These are phyloP conservation scores for Debaryomyces tyrocola DNA, from an alignment of 805 yeast species.

Conservation along the genomic window DNA sequence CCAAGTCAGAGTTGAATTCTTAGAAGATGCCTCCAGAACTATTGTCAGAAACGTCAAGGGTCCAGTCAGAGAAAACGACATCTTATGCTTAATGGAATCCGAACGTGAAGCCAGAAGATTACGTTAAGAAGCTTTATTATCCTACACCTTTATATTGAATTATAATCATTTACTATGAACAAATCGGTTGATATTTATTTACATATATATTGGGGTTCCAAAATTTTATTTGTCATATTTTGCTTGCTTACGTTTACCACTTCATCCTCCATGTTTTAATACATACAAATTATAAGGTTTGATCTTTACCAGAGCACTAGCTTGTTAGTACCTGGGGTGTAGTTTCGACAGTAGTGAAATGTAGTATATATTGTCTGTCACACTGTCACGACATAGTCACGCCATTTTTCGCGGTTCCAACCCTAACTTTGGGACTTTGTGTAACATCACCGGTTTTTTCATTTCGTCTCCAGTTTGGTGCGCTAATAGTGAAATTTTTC, in stretches of 20 bases:
- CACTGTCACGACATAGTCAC: background rate
- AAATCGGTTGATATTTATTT: slow-evolving; percentile 1
- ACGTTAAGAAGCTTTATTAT: slow-evolving; percentile 51
- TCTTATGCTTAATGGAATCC: slow-evolving; percentile 96
- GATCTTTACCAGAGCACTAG: background rate
- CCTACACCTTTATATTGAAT: background rate
- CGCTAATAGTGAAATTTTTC: background rate
- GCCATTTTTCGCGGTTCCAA: background rate
- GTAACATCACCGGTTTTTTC: background rate
- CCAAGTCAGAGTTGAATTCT: slow-evolving; percentile 50
- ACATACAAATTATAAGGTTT: slow-evolving; percentile 4
- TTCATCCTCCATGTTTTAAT: slow-evolving; percentile 2
- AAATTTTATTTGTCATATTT: slow-evolving; percentile 5
- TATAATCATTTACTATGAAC: background rate
- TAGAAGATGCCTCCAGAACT: slow-evolving; percentile 49
- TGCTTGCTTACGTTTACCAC: slow-evolving; percentile 4
- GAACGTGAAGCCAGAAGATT: slow-evolving; percentile 98
- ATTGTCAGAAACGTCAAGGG: slow-evolving; percentile 52
- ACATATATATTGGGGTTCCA: slow-evolving; percentile 2
- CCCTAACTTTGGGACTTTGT: background rate
- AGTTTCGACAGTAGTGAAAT: background rate
- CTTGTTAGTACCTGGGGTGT: background rate
- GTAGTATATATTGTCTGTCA: slow-evolving; percentile 1
- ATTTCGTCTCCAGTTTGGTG: background rate
- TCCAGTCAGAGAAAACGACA: slow-evolving; percentile 53